Percentiles rank a stretch among this genome's conserved stretches.
These are phyloP conservation scores for Chimonanthus praecox DNA, from an alignment of 164 flowering plant genomes.

Conservation along the genomic window DNA sequence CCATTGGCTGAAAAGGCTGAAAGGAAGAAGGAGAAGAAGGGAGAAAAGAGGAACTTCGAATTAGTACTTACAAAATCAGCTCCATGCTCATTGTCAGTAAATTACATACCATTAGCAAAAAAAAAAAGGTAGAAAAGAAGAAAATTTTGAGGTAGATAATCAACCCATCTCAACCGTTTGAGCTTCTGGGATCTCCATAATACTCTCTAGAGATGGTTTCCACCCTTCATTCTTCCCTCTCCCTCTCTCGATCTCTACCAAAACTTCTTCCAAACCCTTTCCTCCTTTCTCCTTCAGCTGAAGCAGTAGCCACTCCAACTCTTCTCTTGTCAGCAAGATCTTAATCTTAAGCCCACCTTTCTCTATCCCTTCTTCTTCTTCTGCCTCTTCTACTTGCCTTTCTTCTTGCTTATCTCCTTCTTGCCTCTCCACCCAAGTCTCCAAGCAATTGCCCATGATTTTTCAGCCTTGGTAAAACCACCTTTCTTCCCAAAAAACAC, in stretches of 20 bases:
- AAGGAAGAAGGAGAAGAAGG: no score
- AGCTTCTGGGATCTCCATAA: conserved; percentile 47
- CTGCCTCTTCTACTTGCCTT: not conserved
- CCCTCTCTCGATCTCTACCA: conserved; percentile 42
- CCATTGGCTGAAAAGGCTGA: no score
- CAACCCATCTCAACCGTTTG: conserved; percentile 32
- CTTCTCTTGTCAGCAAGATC: conserved; percentile 55
- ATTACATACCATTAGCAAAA: no score
- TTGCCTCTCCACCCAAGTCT: conserved; percentile 6
- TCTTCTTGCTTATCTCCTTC: conserved; percentile 6
- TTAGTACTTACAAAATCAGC: no score
- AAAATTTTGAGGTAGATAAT: conserved; percentile 3
- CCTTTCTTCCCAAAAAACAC: not conserved
- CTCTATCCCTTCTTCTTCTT: conserved; percentile 6
- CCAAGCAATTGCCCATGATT: conserved; percentile 54
- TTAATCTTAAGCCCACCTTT: conserved; percentile 38
- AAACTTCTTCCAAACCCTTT: conserved; percentile 37
- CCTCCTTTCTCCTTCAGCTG: conserved; percentile 35
- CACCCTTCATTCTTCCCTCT: conserved; percentile 33
- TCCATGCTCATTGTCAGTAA: no score
- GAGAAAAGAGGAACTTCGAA: no score
- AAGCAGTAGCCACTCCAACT: conserved; percentile 47
- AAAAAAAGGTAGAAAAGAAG: not conserved
- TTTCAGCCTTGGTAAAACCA: not conserved
- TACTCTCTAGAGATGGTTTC: conserved; percentile 60